Percentiles rank a stretch among this genome's conserved stretches.
Evolutionary conservation across 2,329 filamentous ascomycete genomes (phyloP).

Genomic region (Colletotrichum higginsianum): DNA sequence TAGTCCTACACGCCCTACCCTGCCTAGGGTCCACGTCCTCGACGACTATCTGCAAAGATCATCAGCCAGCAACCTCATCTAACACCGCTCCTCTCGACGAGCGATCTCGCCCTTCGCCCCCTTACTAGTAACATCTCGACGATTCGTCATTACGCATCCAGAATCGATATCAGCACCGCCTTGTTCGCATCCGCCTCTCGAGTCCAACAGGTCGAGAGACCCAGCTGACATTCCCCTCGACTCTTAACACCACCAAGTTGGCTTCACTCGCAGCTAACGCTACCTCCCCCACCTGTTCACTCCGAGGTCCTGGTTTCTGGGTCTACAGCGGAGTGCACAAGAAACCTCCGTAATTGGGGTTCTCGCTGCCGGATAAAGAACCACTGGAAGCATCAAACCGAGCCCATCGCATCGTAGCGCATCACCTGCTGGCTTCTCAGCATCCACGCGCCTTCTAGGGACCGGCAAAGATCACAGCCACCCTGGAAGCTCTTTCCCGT

Average conservation of each 20-base stretch:
- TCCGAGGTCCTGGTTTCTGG: constrained; percentile 92
- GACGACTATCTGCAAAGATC: constrained; percentile 10
- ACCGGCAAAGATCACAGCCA: background rate
- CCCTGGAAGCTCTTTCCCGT: constrained; percentile 28
- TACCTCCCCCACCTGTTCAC: constrained; percentile 86
- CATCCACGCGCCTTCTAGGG: constrained; percentile 9
- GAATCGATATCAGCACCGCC: background rate
- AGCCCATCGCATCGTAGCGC: background rate
- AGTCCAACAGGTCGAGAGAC: constrained; percentile 39
- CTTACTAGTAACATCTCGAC: background rate
- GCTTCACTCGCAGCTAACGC: constrained; percentile 83
- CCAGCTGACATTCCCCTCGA: constrained; percentile 43
- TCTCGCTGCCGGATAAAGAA: constrained; percentile 2
- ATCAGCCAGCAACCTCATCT: background rate
- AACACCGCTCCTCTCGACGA: constrained; percentile 1
- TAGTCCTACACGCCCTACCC: constrained; percentile 15
- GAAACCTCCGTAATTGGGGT: constrained; percentile 93
- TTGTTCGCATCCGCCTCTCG: background rate
- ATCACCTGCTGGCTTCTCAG: constrained; percentile 19
- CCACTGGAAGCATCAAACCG: background rate
- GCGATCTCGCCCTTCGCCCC: background rate
- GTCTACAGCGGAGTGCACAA: constrained; percentile 97
- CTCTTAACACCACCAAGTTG: constrained; percentile 85
- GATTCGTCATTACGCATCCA: background rate
- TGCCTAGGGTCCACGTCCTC: background rate